Evolutionary conservation across 140 eudicot genomes (phyloP), one percentile per base, ranked within the genome.

Genomic region (Senecio squalidus): DNA sequence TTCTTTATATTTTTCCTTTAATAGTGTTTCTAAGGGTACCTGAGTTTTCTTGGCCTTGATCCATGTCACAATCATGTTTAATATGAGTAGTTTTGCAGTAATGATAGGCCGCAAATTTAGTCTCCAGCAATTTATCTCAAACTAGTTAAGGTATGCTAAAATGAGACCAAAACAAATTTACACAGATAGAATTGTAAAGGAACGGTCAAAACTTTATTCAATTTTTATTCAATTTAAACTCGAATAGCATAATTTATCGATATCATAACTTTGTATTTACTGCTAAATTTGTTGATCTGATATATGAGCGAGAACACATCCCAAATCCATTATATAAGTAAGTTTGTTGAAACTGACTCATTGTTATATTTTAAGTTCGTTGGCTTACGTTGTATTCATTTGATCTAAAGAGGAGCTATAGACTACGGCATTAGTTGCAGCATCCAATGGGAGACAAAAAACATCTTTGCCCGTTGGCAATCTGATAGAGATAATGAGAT

Each of bases 381-480:
- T 26, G 39, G 20, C 60, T 33, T 11, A 28, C 20, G 63, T 60
- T 43, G 34, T 51, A 61, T 51, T 26, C 45, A 15, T 40, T 58
- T 21, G 29, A 50, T 51, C 5, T 70, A 60, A 53, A 70, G 40
- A 18, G 26, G 26, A 21, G 45, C 16, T 9, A 17, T 22, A 13
- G 11, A 13, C 48, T 18, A 36, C 14, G 41, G 41, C 17, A 22
- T 29, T 15, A 39, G 50, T 1, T 27, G 65, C 47, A 15, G 14
- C 44, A 55, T 14, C 27, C 21, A 13, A 3, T 27, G 58, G 20
- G 23, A 44, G 2, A 7, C 50, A 52, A 52, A 25, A 52, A 3
- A 38, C 22, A 3, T n/a, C 11, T 48, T 22, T 52, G 0, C 50
- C 24, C 7, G 10, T 22, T 21, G 29, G 48, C 9, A 18, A 62